Percentiles rank a stretch among this genome's conserved stretches.
These are phyloP conservation scores for Epicoccum nigrum DNA, from an alignment of 2,329 filamentous ascomycete genomes.

Conservation along the genomic window DNA sequence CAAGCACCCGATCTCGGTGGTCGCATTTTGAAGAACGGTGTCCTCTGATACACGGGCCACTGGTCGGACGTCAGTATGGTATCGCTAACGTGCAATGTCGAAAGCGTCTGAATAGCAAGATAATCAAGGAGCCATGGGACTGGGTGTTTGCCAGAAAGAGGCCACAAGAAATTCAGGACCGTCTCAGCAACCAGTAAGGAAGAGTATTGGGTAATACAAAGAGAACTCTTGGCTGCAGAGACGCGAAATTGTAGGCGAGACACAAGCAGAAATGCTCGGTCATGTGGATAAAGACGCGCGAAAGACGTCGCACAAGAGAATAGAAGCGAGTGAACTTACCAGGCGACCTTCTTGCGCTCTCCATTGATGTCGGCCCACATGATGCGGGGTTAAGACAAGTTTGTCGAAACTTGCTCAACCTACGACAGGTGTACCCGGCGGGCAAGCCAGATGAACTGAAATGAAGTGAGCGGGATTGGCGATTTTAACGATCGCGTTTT, in stretches of 20 bases:
- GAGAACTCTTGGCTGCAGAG: not conserved
- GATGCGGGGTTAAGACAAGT: slow-evolving; percentile 36
- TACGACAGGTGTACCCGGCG: slow-evolving; percentile 20
- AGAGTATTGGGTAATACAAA: too few relatives aligned
- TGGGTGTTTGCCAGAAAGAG: too few relatives aligned
- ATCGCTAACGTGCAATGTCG: not conserved
- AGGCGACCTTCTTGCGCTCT: slow-evolving; percentile 76
- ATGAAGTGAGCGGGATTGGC: slow-evolving; percentile 25
- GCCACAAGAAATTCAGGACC: too few relatives aligned
- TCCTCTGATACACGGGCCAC: slow-evolving; percentile 76
- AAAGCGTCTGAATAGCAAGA: too few relatives aligned
- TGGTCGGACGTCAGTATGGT: slow-evolving; percentile 44
- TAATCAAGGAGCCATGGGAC: too few relatives aligned
- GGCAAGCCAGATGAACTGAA: slow-evolving; percentile 24
- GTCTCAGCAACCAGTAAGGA: too few relatives aligned
- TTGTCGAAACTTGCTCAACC: slow-evolving; percentile 41
- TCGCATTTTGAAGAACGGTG: slow-evolving; percentile 78
- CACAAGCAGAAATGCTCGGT: not conserved
- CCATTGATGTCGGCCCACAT: slow-evolving; percentile 70
- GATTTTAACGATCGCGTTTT: slow-evolving; percentile 24
- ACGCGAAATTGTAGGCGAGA: not conserved
- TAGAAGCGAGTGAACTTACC: slow-evolving; percentile 57
- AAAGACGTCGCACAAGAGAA: not conserved
- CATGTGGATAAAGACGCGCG: not conserved
- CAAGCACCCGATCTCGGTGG: slow-evolving; percentile 71